Evolutionary conservation across 345 rosid species (phyloP).

Genomic region (Arabidopsis suecica): DNA sequence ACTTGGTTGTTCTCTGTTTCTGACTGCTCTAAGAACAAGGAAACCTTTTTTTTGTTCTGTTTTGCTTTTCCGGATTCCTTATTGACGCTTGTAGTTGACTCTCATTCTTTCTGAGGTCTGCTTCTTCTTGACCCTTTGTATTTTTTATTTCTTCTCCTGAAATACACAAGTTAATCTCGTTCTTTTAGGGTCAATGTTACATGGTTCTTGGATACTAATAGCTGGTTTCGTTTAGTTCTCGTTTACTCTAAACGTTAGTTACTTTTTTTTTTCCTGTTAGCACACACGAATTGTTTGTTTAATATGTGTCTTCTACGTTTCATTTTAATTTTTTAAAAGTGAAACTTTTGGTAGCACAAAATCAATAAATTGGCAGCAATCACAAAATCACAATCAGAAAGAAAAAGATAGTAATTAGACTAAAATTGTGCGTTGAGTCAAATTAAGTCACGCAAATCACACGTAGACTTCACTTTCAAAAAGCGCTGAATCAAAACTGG

Average conservation of each 20-base stretch:
- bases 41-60: neutral
- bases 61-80: neutral
- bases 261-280: too few species aligned
- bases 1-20: constrained; percentile 3
- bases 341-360: neutral
- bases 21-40: constrained; percentile 1
- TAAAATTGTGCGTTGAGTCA: constrained; percentile 11
- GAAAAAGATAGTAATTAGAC: constrained; percentile 3
- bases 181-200: too few species aligned
- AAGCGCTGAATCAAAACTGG: constrained; percentile 42
- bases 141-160: neutral
- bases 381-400: neutral
- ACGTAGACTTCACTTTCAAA: constrained; percentile 19
- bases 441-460: neutral
- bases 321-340: neutral
- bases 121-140: too few species aligned
- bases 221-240: constrained; percentile 2
- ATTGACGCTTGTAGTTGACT: neutral
- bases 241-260: neutral
- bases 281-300: neutral
- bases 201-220: neutral
- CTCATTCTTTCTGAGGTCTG: too few species aligned
- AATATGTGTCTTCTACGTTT: neutral
- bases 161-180: too few species aligned
- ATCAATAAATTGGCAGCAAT: neutral